Evolutionary conservation across 2,329 filamentous ascomycete species (phyloP).

Genomic region (Ophiostoma sp.): DNA sequence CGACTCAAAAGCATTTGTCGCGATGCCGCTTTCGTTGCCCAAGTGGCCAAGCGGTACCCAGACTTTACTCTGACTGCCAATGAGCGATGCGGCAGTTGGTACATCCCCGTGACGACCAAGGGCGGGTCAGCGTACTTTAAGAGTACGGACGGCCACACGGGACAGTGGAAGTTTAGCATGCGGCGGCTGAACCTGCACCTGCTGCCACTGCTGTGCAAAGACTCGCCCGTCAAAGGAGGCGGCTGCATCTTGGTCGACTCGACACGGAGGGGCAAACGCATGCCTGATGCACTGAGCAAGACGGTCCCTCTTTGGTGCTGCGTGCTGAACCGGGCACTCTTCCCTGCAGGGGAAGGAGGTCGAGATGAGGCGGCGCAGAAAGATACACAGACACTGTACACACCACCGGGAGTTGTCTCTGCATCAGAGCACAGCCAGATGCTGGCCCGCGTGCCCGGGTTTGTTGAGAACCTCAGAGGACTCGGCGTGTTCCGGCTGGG

Average conservation of each 20-base stretch:
- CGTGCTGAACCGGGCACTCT: conserved; percentile 78
- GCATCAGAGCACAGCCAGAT: conserved; percentile 80
- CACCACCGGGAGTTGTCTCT: conserved; percentile 71
- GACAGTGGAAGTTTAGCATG: conserved; percentile 87
- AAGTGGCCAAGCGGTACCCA: conserved; percentile 55
- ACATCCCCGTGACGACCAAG: conserved; percentile 55
- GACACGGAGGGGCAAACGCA: conserved; percentile 77
- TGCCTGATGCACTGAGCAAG: conserved; percentile 93
- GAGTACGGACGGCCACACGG: conserved; percentile 90
- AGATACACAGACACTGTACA: conserved; percentile 57
- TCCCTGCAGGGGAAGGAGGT: conserved; percentile 50
- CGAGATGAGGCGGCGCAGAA: conserved; percentile 31
- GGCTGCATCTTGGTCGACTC: conserved; percentile 87
- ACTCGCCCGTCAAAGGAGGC: conserved; percentile 52
- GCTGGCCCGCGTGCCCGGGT: conserved; percentile 58
- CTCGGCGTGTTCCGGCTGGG: conserved; percentile 56
- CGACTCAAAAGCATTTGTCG: conserved; percentile 74
- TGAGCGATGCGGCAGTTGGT: conserved; percentile 96
- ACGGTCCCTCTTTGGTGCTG: conserved; percentile 93
- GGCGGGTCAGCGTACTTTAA: conserved; percentile 88
- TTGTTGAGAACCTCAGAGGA: conserved; percentile 48
- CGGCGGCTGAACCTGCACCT: conserved; percentile 83
- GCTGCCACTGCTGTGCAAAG: conserved; percentile 62
- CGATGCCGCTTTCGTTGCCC: conserved; percentile 73
- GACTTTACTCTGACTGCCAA: conserved; percentile 75